phyloP scores from a whole-genome alignment of 257 asterid genomes.

The Przewalskia tangutica region DNA sequence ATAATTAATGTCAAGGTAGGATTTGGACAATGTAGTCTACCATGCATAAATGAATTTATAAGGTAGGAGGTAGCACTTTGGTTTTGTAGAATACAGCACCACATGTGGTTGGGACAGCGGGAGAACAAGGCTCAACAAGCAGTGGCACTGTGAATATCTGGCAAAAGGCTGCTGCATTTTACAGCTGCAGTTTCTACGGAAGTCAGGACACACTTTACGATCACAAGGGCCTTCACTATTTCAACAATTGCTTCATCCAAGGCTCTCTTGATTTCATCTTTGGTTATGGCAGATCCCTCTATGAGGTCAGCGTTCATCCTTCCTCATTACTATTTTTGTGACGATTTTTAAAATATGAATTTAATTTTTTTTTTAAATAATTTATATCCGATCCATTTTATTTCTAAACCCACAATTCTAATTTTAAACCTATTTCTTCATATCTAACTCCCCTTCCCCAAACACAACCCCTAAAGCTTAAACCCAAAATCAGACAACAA shows the following conservation, averaged over 20 bases:
- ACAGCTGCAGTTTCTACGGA: constrained; percentile 48
- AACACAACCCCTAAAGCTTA: too few species aligned
- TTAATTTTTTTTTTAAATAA: too few species aligned
- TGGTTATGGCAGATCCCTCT: constrained; percentile 56
- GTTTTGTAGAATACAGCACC: constrained; percentile 51
- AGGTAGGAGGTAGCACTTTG: neutral
- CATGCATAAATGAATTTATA: too few species aligned
- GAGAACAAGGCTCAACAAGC: constrained; percentile 63
- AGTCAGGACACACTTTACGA: constrained; percentile 80
- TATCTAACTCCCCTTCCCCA: too few species aligned
- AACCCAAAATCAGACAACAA: too few species aligned
- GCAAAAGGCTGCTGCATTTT: constrained; percentile 46
- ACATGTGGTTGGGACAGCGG: constrained; percentile 29
- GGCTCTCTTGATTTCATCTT: constrained; percentile 82
- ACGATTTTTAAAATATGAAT: too few species aligned
- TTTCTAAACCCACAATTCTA: too few species aligned
- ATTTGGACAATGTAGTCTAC: neutral
- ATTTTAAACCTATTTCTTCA: too few species aligned
- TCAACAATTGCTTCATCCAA: constrained; percentile 67
- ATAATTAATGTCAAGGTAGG: neutral
- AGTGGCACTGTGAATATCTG: constrained; percentile 40
- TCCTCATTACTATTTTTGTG: neutral
- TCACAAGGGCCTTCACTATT: constrained; percentile 51
- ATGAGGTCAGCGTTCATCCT: constrained; percentile 24
- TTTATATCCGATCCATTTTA: too few species aligned